Percentiles rank a stretch among this genome's conserved stretches.
Conservation (phyloP, 345 rosid genomes). For the Erodium maritimum region DNA sequence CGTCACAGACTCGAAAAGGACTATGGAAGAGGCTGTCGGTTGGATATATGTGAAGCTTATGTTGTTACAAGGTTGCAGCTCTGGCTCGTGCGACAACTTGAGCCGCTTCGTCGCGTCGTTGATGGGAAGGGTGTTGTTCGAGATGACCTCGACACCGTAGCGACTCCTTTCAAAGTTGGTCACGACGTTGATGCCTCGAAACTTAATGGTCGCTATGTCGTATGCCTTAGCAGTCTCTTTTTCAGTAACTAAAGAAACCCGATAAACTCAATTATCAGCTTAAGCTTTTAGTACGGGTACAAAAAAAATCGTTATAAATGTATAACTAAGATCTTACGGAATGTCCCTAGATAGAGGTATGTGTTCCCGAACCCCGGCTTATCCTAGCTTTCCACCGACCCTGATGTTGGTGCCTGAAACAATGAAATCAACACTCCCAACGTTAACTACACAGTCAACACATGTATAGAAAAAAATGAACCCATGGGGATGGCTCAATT, state of each 20-base stretch:
- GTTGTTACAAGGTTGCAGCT: too few species aligned
- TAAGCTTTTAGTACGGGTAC: neutral
- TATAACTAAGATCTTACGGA: slow-evolving; percentile 30
- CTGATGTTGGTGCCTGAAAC: slow-evolving; percentile 64
- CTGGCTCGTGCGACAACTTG: too few species aligned
- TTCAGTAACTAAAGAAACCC: slow-evolving; percentile 38
- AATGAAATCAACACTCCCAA: neutral
- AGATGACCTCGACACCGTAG: slow-evolving; percentile 54
- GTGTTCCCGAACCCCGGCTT: slow-evolving; percentile 76
- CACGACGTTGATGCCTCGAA: slow-evolving; percentile 61
- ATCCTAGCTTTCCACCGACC: slow-evolving; percentile 87
- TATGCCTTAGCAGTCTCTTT: slow-evolving; percentile 83
- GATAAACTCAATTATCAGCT: neutral
- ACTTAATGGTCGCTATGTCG: slow-evolving; percentile 65
- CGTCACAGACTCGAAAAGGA: too few species aligned
- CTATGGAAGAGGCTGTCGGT: too few species aligned
- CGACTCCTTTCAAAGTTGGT: slow-evolving; percentile 60
- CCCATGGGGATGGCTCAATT: slow-evolving; percentile 32
- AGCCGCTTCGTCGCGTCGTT: slow-evolving; percentile 45
- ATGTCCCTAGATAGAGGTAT: slow-evolving; percentile 76
- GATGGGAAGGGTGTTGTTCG: slow-evolving; percentile 51
- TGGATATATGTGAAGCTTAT: too few species aligned
- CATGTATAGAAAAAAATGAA: neutral
- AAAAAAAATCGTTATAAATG: neutral
- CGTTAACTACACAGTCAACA: neutral